Evolutionary conservation across 768 basidiomycete species (phyloP).

Genomic region (Multifurca ochricompacta): DNA sequence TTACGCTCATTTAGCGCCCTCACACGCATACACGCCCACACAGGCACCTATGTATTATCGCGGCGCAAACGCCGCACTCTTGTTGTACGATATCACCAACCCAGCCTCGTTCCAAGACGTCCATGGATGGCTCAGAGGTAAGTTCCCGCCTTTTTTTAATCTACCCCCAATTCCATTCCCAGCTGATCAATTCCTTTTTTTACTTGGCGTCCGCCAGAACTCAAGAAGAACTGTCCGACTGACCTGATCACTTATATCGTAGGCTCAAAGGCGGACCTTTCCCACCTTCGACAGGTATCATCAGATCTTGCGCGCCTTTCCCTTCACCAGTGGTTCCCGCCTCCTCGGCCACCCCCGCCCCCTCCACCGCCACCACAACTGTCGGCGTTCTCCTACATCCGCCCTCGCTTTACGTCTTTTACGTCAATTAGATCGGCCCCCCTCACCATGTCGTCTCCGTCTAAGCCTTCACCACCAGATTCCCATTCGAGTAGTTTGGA

Average conservation of each 20-base stretch:
- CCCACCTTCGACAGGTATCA: slow-evolving; percentile 64
- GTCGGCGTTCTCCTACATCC: slow-evolving; percentile 67
- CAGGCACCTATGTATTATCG: slow-evolving; percentile 97
- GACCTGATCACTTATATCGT: slow-evolving; percentile 94
- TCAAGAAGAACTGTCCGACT: slow-evolving; percentile 82
- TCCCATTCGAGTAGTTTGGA: slow-evolving; percentile 55
- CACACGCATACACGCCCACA: slow-evolving; percentile 14
- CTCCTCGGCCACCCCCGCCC: slow-evolving; percentile 60
- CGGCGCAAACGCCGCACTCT: slow-evolving; percentile 88
- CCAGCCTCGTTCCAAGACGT: slow-evolving; percentile 83
- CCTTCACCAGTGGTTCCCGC: slow-evolving; percentile 83
- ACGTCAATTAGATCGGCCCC: slow-evolving; percentile 59
- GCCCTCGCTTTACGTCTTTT: slow-evolving; percentile 71
- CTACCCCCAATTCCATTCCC: background rate
- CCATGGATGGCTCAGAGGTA: slow-evolving; percentile 85
- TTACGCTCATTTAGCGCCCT: slow-evolving; percentile 7
- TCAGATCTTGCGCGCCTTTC: slow-evolving; percentile 77
- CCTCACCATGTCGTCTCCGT: slow-evolving; percentile 34
- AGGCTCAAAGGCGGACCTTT: slow-evolving; percentile 84
- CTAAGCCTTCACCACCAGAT: slow-evolving; percentile 44
- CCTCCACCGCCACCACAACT: slow-evolving; percentile 51
- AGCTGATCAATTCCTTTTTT: slow-evolving; percentile 9
- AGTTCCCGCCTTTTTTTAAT: slow-evolving; percentile 19
- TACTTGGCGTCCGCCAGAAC: slow-evolving; percentile 45
- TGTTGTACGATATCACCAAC: slow-evolving; percentile 95